These are phyloP conservation scores for Penicillium vulpinum DNA, from an alignment of 2,329 filamentous ascomycete species.

Conservation along the genomic window DNA sequence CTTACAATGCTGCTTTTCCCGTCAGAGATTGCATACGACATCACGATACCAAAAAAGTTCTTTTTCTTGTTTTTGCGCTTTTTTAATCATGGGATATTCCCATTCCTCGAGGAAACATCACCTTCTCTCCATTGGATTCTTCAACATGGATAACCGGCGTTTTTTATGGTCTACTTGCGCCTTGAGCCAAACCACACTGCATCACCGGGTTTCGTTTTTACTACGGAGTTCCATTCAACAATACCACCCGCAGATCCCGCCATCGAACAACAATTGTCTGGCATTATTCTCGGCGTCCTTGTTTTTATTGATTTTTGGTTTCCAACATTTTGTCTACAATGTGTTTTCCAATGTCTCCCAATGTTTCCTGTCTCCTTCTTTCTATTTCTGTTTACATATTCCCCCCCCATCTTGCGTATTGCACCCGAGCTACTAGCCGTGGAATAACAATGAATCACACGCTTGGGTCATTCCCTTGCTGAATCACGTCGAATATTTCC, in stretches of 20 bases:
- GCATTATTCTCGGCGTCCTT: constrained; percentile 6
- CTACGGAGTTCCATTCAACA: constrained; percentile 2
- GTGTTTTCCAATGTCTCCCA: too few species aligned
- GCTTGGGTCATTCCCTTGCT: constrained; percentile 1
- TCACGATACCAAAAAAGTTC: constrained; percentile 23
- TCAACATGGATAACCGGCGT: constrained; percentile 17
- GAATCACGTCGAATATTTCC: neutral
- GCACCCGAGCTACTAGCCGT: too few species aligned
- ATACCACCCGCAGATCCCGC: neutral
- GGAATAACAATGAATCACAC: constrained; percentile 6
- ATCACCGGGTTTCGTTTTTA: neutral
- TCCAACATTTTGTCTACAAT: too few species aligned
- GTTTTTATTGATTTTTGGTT: neutral
- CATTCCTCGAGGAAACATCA: neutral
- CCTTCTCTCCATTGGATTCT: constrained; percentile 5
- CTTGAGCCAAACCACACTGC: neutral
- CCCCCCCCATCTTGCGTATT: constrained; percentile 8
- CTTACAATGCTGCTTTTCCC: too few species aligned
- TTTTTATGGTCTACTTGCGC: constrained; percentile 5
- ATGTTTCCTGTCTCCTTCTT: too few species aligned
- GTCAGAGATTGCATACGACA: too few species aligned
- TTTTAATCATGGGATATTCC: neutral
- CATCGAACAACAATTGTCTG: constrained; percentile 12
- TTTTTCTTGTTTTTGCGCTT: neutral
- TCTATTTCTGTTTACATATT: constrained; percentile 10